A percentile compares a stretch with the other conserved stretches of the same genome.
Evolutionary conservation across 352 stramenopile species (phyloP).

Genomic region (Phytophthora podocarpi): DNA sequence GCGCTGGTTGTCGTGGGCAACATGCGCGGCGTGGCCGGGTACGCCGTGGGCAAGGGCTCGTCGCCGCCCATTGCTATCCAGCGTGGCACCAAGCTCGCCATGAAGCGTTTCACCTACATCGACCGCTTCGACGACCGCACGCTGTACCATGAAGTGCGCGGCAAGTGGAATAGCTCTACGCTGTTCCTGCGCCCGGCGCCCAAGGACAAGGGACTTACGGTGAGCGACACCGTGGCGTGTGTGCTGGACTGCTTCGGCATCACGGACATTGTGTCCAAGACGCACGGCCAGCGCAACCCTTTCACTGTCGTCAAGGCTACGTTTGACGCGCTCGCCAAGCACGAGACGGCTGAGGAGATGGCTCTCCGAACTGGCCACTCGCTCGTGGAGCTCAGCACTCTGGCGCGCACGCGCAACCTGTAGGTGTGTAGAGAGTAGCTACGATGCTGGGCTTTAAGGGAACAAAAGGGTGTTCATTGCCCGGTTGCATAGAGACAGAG

Average conservation of each 20-base stretch:
- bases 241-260: conserved; percentile 93
- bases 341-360: conserved; percentile 94
- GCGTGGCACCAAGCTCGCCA: conserved; percentile 89
- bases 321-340: conserved; percentile 94
- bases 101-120: conserved; percentile 95
- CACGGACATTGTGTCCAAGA: conserved; percentile 92
- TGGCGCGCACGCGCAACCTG: conserved; percentile 73
- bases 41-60: conserved; percentile 92
- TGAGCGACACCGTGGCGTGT: conserved; percentile 83
- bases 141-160: conserved; percentile 92
- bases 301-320: conserved; percentile 95
- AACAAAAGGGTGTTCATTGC: conserved; percentile 20
- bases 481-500: conserved; percentile 35
- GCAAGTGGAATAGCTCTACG: conserved; percentile 96
- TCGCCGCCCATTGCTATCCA: conserved; percentile 89
- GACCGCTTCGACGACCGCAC: conserved; percentile 93
- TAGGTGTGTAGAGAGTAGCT: conserved; percentile 34
- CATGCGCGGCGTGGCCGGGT: conserved; percentile 91
- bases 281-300: conserved; percentile 93
- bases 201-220: conserved; percentile 73
- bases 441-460: conserved; percentile 23
- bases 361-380: conserved; percentile 92
- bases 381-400: conserved; percentile 80
- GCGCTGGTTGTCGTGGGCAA: conserved; percentile 95
- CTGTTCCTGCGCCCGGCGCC: conserved; percentile 86